Conservation (phyloP, 2,329 filamentous ascomycete genomes). For the Fusarium sp. region DNA sequence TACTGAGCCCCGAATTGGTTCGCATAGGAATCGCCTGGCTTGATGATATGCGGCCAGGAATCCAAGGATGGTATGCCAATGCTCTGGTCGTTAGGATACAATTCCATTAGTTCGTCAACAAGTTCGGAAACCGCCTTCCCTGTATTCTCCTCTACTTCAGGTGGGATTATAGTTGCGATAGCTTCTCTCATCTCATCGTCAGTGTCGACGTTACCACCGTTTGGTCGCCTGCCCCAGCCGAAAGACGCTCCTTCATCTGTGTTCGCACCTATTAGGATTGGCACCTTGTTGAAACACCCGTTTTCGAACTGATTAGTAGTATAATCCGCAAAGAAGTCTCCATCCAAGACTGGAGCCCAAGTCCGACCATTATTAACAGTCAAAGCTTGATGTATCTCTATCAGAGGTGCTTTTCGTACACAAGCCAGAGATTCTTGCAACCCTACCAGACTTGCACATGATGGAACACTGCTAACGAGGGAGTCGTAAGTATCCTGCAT, state of each 20-base stretch:
- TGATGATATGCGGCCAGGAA: constrained; percentile 51
- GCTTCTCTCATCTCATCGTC: constrained; percentile 49
- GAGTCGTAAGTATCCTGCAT: constrained; percentile 49
- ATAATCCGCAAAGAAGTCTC: constrained; percentile 54
- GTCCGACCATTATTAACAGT: constrained; percentile 7
- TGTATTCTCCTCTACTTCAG: constrained; percentile 22
- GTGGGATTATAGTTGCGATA: constrained; percentile 21
- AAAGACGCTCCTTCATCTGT: constrained; percentile 51
- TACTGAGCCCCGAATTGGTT: constrained; percentile 48
- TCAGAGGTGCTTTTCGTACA: constrained; percentile 47
- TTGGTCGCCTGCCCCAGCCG: constrained; percentile 36
- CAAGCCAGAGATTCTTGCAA: constrained; percentile 47
- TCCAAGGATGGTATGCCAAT: constrained; percentile 54
- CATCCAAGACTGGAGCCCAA: constrained; percentile 52
- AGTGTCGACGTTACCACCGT: constrained; percentile 42
- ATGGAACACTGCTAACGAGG: constrained; percentile 48
- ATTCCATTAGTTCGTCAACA: constrained; percentile 39
- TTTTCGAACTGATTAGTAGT: constrained; percentile 49
- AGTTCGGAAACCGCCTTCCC: constrained; percentile 45
- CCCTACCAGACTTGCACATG: constrained; percentile 41
- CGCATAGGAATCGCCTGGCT: constrained; percentile 45
- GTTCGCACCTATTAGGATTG: constrained; percentile 55
- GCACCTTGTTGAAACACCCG: constrained; percentile 54
- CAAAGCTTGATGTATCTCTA: constrained; percentile 45
- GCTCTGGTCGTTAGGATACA: constrained; percentile 53